A percentile compares a stretch with the other conserved stretches of the same genome.
Conservation (phyloP, 2,329 filamentous ascomycete species). For the Hypocreales sp. region DNA sequence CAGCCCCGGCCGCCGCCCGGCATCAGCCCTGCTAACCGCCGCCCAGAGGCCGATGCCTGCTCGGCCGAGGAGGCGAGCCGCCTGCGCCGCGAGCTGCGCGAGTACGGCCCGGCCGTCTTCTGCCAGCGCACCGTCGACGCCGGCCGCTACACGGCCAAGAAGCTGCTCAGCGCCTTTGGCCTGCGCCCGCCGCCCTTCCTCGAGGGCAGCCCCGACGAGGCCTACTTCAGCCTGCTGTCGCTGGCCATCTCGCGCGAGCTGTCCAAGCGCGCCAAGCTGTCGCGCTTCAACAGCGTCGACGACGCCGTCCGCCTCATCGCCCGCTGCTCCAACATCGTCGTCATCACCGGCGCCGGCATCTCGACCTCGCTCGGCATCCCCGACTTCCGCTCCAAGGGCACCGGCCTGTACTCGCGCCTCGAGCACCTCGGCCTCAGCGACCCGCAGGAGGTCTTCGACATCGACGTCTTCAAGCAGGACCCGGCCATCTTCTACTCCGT, state of each 20-base stretch:
- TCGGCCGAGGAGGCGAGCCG: conserved; percentile 52
- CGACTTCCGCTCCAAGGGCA: conserved; percentile 89
- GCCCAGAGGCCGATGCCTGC: no score
- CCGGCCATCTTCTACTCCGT: conserved; percentile 83
- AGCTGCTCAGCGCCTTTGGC: conserved; percentile 74
- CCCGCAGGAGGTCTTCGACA: conserved; percentile 92
- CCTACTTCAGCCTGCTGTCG: conserved; percentile 60
- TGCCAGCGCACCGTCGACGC: conserved; percentile 55
- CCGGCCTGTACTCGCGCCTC: conserved; percentile 77
- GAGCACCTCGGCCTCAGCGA: conserved; percentile 63
- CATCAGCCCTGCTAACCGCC: no score
- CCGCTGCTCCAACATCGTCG: conserved; percentile 68
- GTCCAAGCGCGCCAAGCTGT: conserved; percentile 64
- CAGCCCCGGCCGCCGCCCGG: no score
- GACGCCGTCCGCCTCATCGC: conserved; percentile 70
- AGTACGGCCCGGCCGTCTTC: conserved; percentile 65
- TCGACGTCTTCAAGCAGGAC: conserved; percentile 70
- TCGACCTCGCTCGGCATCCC: conserved; percentile 94
- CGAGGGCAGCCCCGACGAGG: conserved; percentile 49
- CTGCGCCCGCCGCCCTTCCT: conserved; percentile 61
- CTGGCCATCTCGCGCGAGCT: conserved; percentile 69
- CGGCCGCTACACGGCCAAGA: conserved; percentile 60
- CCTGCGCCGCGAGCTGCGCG: conserved; percentile 56
- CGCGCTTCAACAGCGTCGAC: conserved; percentile 69
- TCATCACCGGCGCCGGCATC: conserved; percentile 90